phyloP scores from a whole-genome alignment of 192 early-diverging fungal genomes.

The Obelidium mucronatum region DNA sequence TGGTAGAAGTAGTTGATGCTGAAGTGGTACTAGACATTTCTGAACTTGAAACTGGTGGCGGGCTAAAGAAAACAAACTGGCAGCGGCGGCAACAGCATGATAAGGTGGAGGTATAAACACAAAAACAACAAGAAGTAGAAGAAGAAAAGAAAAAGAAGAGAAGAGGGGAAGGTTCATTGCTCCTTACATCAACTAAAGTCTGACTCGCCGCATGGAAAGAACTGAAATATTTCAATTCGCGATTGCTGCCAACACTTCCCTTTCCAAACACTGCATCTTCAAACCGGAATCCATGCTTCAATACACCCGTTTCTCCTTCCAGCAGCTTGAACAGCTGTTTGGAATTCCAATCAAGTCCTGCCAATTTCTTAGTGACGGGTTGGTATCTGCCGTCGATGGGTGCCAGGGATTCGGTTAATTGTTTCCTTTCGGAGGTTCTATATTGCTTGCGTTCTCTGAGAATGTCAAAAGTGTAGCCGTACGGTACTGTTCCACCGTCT shows the following conservation, averaged over 20 bases:
- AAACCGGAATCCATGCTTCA: constrained; percentile 6
- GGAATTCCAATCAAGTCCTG: background rate
- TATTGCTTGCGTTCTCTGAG: background rate
- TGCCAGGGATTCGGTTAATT: background rate
- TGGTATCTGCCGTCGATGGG: background rate
- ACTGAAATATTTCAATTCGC: background rate
- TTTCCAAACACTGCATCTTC: constrained; percentile 17
- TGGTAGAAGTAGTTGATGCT: background rate
- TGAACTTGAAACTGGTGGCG: background rate
- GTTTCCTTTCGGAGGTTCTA: background rate
- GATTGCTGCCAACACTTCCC: background rate
- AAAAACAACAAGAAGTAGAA: background rate
- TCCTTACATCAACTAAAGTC: constrained; percentile 26
- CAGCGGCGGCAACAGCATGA: background rate
- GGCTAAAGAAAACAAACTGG: background rate
- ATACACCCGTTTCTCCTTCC: background rate
- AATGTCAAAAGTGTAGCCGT: background rate
- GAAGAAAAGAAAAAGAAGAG: too few species aligned
- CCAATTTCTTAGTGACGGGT: background rate
- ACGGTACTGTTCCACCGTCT: background rate
- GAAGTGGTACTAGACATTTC: background rate
- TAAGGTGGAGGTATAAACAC: background rate
- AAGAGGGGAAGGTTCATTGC: too few species aligned
- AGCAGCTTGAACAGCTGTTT: background rate
- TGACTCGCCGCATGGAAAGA: constrained; percentile 23